Evolutionary conservation across 164 flowering plant species (phyloP), one percentile per base, ranked within the genome.

Genomic region (Litsea cubeba): DNA sequence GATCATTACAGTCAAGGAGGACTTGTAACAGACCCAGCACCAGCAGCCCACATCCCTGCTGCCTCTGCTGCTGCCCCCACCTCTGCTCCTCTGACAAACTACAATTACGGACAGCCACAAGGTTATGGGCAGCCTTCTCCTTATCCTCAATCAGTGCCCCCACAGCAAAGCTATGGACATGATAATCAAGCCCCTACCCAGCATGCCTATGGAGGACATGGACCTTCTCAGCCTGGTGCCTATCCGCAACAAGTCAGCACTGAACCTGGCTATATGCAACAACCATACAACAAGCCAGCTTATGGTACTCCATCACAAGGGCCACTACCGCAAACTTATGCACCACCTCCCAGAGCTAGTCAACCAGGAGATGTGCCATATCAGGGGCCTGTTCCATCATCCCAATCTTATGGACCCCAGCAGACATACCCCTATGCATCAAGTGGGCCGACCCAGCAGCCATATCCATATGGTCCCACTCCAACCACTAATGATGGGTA

Each of bases 101-200:
- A 92, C 79, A 86, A 89, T 72, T 92, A 94, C 79, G 93, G 90
- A 32, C 97, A 85, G 74, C 81, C 87, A 3, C 92, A 87, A 32
- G 89, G 83, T 72, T 75, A 79, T 81, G 87, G 86, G 51, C 92
- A 89, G 74, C 85, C 85, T 28, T 71, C 81, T 30, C 81, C 85
- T 57, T 89, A 86, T 71, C 69, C 92, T 14, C 95, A 91, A 63
- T 51, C 89, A 28, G 83, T 77, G 68, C 85, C 81, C 40, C 85
- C 92, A 24, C 87, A 86, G 60, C 96, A 89, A 68, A 68, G 83
- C 67, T 91, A 91, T 79, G 91, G 91, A 0, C 95, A 83, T 74
- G 90, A 83, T 10, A 81, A 79, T 72, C 91, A 83, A 75, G 81
- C 78, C 60, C 77, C 84, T 18, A 25, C 80, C 17, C 93, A 88